Evolutionary conservation across 805 yeast species (phyloP), one percentile per base, ranked within the genome.

Genomic region (Suhomyces sp.): DNA sequence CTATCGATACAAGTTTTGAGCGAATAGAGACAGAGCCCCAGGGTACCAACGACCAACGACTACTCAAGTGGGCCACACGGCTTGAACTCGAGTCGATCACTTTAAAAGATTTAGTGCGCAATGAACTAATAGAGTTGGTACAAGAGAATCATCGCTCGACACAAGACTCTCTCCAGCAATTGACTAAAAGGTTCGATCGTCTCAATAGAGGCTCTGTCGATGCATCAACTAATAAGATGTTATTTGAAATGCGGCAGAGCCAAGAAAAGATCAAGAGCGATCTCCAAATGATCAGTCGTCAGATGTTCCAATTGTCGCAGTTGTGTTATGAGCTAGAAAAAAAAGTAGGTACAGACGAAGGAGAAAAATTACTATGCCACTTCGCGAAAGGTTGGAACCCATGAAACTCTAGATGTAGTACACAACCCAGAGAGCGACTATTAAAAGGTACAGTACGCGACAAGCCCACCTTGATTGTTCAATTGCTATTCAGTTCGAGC

Each of bases 61-160:
- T 69, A 19, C 50, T 62, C 1, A 51, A 48, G 12, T 66, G 72
- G 72, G 73, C 73, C 4, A 60, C 71, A 2, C 57, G 63, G 43
- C 53, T 69, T 19, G 73, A 68, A 48, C 49, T 67, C 9, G 72
- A 69, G 49, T 61, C 68, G 1, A 50, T 66, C 12, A 60, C 66
- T 8, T 54, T 69, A 31, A 64, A 65, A 46, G 60, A 60, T 10
- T 37, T 52, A 31, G 15, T 48, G 3, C 50, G 33, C 15, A 44
- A 41, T 13, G 44, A 47, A 13, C n/a, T 47, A 2, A 35, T 40
- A 22, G 46, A 29, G 7, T 9, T 37, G 33, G 19, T 41, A 6
- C 27, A 47, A 20, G 33, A 37, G 20, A 33, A 46, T 15, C 48
- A 46, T 13, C 13, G 12, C 17, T 13, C 15, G 19, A 41, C 44